A percentile compares a stretch with the other conserved stretches of the same genome.
phyloP scores from a whole-genome alignment of 208 protist genomes.

The Leishmania tropica region DNA sequence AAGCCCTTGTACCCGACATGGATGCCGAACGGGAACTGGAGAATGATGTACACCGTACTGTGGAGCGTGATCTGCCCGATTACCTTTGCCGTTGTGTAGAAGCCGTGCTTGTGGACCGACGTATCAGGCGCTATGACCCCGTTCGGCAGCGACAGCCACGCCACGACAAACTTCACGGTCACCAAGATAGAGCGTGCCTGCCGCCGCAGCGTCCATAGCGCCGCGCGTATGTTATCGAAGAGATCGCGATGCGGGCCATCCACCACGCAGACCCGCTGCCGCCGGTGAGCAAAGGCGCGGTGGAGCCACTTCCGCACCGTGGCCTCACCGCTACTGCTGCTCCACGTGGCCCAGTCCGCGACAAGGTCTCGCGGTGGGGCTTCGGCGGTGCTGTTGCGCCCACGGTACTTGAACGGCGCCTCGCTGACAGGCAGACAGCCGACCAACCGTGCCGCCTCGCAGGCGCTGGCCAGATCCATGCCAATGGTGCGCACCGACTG shows the following conservation, averaged over 20 bases:
- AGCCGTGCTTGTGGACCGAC: slow-evolving; percentile 32
- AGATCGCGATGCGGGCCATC: slow-evolving; percentile 69
- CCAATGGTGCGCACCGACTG: slow-evolving; percentile 43
- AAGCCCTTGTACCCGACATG: slow-evolving; percentile 51
- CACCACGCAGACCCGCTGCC: slow-evolving; percentile 58
- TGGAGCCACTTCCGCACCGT: slow-evolving; percentile 46
- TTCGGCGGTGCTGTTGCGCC: neutral
- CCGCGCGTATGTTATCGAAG: slow-evolving; percentile 79
- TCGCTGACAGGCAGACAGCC: slow-evolving; percentile 61
- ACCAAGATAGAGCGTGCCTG: slow-evolving; percentile 68
- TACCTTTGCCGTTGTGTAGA: slow-evolving; percentile 81
- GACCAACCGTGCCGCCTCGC: slow-evolving; percentile 62
- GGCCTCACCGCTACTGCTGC: slow-evolving; percentile 12
- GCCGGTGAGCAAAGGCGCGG: slow-evolving; percentile 59
- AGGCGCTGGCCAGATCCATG: slow-evolving; percentile 68
- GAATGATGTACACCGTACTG: slow-evolving; percentile 71
- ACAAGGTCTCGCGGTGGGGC: slow-evolving; percentile 22
- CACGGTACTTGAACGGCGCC: slow-evolving; percentile 48
- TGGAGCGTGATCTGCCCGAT: slow-evolving; percentile 64
- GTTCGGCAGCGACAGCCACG: slow-evolving; percentile 57
- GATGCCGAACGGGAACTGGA: slow-evolving; percentile 73
- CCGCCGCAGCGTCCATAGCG: slow-evolving; percentile 73
- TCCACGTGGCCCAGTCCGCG: slow-evolving; percentile 58
- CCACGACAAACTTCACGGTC: slow-evolving; percentile 57
- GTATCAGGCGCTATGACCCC: slow-evolving; percentile 58